Conservation (phyloP, 495 filamentous ascomycete species). For the Trichoderma parareesei region DNA sequence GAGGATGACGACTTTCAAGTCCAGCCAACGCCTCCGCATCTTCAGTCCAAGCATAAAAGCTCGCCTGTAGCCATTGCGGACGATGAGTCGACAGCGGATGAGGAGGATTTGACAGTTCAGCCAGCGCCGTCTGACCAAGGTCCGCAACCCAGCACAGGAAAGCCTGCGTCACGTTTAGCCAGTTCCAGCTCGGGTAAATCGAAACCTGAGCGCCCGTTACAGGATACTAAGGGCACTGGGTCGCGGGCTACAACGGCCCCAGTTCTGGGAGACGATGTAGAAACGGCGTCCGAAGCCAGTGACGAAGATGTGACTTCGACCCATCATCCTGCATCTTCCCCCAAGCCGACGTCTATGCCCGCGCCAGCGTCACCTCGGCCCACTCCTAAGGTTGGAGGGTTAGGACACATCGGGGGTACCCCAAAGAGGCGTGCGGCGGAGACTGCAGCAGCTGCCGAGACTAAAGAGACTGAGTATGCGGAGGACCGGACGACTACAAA, state of each 20-base stretch:
- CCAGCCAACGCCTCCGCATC: slow-evolving; percentile 36
- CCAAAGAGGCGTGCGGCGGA: slow-evolving; percentile 9
- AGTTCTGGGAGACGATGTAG: slow-evolving; percentile 18
- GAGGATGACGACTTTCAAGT: slow-evolving; percentile 45
- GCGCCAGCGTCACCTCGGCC: slow-evolving; percentile 18
- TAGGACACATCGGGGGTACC: slow-evolving; percentile 39
- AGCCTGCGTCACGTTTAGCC: slow-evolving; percentile 13
- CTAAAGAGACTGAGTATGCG: not conserved
- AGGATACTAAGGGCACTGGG: slow-evolving; percentile 11
- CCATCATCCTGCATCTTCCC: not conserved
- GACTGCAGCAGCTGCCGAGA: slow-evolving; percentile 17
- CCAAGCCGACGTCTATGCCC: not conserved
- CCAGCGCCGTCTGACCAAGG: slow-evolving; percentile 1
- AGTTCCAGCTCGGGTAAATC: not conserved
- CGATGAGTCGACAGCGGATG: slow-evolving; percentile 17
- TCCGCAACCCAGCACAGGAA: slow-evolving; percentile 13
- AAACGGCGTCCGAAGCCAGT: slow-evolving; percentile 35
- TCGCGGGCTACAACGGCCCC: slow-evolving; percentile 10
- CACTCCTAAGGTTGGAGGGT: slow-evolving; percentile 20
- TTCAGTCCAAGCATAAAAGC: slow-evolving; percentile 15
- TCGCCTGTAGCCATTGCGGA: slow-evolving; percentile 19
- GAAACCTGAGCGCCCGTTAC: slow-evolving; percentile 10
- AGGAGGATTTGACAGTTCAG: slow-evolving; percentile 19
- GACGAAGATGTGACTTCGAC: slow-evolving; percentile 9
- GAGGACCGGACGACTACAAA: not conserved